Conservation (phyloP, 371 early-diverging fungal species). For the Batrachochytrium dendrobatidis region DNA sequence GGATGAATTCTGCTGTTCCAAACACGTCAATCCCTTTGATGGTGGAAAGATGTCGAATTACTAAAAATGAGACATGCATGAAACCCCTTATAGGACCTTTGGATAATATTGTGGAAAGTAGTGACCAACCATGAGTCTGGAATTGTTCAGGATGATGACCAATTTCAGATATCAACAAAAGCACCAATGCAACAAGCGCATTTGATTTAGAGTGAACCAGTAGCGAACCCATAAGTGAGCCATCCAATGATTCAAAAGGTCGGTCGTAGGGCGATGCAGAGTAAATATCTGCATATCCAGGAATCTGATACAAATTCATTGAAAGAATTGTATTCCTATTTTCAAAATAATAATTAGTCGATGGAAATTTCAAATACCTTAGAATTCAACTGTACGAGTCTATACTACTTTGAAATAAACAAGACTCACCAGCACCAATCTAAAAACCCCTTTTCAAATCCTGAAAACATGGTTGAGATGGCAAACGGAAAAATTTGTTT, state of each 20-base stretch:
- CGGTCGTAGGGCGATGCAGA: neutral
- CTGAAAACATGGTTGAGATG: neutral
- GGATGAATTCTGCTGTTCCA: neutral
- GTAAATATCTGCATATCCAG: slow-evolving; percentile 17
- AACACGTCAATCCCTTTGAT: slow-evolving; percentile 6
- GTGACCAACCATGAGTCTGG: slow-evolving; percentile 25
- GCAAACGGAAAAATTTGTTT: slow-evolving; percentile 7
- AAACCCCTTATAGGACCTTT: slow-evolving; percentile 12
- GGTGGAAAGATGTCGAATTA: slow-evolving; percentile 15
- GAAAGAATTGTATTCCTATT: slow-evolving; percentile 14
- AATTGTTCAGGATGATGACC: slow-evolving; percentile 26
- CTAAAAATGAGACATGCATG: slow-evolving; percentile 10
- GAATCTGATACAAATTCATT: slow-evolving; percentile 18
- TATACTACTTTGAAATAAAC: neutral
- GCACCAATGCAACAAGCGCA: slow-evolving; percentile 27
- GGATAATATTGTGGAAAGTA: slow-evolving; percentile 20
- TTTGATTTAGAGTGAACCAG: slow-evolving; percentile 21
- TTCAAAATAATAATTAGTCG: too few species aligned
- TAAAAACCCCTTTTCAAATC: slow-evolving; percentile 16
- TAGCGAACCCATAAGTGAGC: slow-evolving; percentile 25
- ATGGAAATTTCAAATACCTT: too few species aligned
- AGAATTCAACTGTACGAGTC: neutral
- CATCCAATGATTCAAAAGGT: slow-evolving; percentile 25
- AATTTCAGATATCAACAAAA: slow-evolving; percentile 30
- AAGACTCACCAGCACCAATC: slow-evolving; percentile 32